phyloP scores from a whole-genome alignment of 208 protist genomes.

The Lotmaria passim region DNA sequence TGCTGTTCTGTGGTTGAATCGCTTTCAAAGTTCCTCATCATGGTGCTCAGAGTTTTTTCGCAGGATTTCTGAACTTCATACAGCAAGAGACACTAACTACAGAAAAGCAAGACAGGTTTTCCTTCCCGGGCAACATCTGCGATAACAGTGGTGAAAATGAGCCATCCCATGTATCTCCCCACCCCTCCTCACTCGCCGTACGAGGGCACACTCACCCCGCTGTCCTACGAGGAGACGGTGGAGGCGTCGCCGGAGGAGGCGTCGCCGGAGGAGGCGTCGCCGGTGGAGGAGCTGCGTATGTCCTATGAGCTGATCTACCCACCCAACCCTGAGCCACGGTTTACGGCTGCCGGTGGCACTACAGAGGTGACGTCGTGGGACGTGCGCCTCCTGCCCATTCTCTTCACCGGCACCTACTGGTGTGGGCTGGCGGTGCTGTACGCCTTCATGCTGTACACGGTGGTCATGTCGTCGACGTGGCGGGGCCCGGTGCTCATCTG shows the following conservation, averaged over 20 bases:
- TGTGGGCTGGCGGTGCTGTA: conserved; percentile 26
- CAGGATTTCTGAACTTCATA: no score
- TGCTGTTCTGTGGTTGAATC: no score
- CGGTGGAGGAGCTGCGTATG: conserved; percentile 1
- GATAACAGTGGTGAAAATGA: background rate
- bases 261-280: conserved; percentile 12
- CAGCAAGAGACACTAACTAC: no score
- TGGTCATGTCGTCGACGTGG: conserved; percentile 14
- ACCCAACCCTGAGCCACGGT: background rate
- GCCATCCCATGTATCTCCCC: background rate
- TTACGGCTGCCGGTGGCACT: background rate
- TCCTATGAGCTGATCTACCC: background rate
- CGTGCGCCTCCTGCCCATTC: conserved; percentile 15
- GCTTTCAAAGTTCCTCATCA: no score
- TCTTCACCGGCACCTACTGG: conserved; percentile 29
- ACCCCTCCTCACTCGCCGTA: conserved; percentile 11
- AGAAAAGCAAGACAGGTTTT: no score
- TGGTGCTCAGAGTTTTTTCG: no score
- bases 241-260: conserved; percentile 16
- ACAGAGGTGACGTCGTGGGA: background rate
- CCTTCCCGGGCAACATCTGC: no score
- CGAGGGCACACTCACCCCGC: background rate
- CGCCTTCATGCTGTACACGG: conserved; percentile 21
- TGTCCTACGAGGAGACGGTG: conserved; percentile 14
- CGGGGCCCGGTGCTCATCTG: conserved; percentile 31